Evolutionary conservation across 495 filamentous ascomycete species (phyloP).

Genomic region (Penicillium diatomitis): DNA sequence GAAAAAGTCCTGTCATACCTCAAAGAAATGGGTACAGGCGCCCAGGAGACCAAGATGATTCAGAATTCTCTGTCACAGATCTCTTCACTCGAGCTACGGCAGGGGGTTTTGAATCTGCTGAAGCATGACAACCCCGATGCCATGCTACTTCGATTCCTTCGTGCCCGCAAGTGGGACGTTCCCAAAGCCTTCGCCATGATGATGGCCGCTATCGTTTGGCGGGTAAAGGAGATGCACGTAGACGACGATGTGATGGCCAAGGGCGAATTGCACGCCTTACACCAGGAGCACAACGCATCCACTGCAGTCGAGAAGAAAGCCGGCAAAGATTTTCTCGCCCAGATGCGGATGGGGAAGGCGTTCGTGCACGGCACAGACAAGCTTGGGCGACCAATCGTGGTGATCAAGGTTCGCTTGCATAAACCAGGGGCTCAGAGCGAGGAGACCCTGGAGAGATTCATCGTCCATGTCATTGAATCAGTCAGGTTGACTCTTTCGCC

Average conservation of each 20-base stretch:
- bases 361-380: slow-evolving; percentile 82
- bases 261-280: slow-evolving; percentile 59
- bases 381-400: slow-evolving; percentile 71
- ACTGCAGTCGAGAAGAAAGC: slow-evolving; percentile 50
- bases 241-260: slow-evolving; percentile 70
- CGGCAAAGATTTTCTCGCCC: slow-evolving; percentile 69
- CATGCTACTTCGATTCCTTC: slow-evolving; percentile 78
- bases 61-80: slow-evolving; percentile 28
- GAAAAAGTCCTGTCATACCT: slow-evolving; percentile 18
- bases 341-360: slow-evolving; percentile 84
- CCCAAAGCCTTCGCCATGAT: slow-evolving; percentile 85
- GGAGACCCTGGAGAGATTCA: slow-evolving; percentile 70
- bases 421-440: slow-evolving; percentile 79
- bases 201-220: slow-evolving; percentile 83
- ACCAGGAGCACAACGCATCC: slow-evolving; percentile 44
- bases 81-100: slow-evolving; percentile 59
- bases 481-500: slow-evolving; percentile 64
- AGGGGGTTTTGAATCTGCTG: slow-evolving; percentile 73
- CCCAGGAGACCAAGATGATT: slow-evolving; percentile 21
- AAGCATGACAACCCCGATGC: slow-evolving; percentile 91
- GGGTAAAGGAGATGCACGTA: slow-evolving; percentile 66
- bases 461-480: slow-evolving; percentile 88
- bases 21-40: slow-evolving; percentile 14
- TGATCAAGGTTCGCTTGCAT: slow-evolving; percentile 72
- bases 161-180: slow-evolving; percentile 92